Base-by-base conservation (phyloP, 441 rosid species). In the Pelargonium australe region DNA sequence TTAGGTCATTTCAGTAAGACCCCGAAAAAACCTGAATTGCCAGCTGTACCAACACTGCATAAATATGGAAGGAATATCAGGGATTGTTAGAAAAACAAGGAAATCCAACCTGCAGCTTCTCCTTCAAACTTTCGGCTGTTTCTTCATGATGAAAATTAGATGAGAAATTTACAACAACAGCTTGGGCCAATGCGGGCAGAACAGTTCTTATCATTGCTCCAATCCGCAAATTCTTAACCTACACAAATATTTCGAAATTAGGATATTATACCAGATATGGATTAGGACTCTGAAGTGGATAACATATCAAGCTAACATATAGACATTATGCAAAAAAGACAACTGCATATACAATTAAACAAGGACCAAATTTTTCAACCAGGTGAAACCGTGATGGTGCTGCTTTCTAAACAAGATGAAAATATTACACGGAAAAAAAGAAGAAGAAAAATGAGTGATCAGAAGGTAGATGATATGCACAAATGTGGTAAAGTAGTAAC, bases 181-280 rank as follows among this genome's bases (percentile, higher is more conserved):
- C 96, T 77, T 85, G 88, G 73, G 96, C 96, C 66, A 90, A 70
- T 64, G 96, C 95, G 72, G 96, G 98, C 55, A 92, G 83, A 78
- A 92, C 71, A 60, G 96, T 89, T 79, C 83, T 87, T 86, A 92
- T 84, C 98, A 88, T 85, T 72, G 98, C 98, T 66, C 95, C 96
- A 82, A 90, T 92, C 63, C 96, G 84, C 68, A 92, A 78, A 80
- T 92, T 92, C 79, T 92, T 89, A 69, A 86, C 86, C 95, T 90
- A 68, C 68, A 73, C 64, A 23, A 23, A 44, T 44, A 12, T 1
- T 44, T 44, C 12, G 13, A 43, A 10, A 43, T 28, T 3, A 28
- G 4, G 4, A 28, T 28, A 28, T 28, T 28, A 43, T 43, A 43
- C 11, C 8, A 43, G 47, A 43, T 43, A 10, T 10, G 12, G 47